Conservation (phyloP, 2,329 filamentous ascomycete species). For the Apiospora marii region DNA sequence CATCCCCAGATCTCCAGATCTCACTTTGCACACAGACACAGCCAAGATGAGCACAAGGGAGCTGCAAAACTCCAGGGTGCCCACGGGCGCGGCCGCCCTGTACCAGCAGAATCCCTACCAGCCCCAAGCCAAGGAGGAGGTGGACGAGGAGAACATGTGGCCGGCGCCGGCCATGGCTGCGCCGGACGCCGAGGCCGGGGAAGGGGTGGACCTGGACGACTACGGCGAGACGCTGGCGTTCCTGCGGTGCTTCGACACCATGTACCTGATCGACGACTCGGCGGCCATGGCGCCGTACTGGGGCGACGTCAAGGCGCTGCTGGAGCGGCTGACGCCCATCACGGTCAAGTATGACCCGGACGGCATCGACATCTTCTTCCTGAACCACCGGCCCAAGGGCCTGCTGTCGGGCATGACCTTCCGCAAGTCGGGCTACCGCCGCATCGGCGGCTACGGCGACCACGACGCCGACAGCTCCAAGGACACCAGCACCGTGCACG, state of each 20-base stretch:
- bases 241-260: constrained; percentile 80
- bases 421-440: constrained; percentile 63
- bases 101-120: constrained; percentile 62
- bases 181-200: constrained; percentile 46
- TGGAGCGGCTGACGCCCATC: constrained; percentile 76
- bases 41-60: constrained; percentile 17
- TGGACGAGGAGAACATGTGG: constrained; percentile 45
- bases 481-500: constrained; percentile 62
- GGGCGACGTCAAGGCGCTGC: constrained; percentile 74
- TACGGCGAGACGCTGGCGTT: constrained; percentile 83
- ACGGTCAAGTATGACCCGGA: constrained; percentile 82
- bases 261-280: constrained; percentile 92
- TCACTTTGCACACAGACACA: background rate
- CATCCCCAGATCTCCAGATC: background rate
- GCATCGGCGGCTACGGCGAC: constrained; percentile 75
- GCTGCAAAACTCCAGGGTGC: constrained; percentile 31
- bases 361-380: constrained; percentile 90
- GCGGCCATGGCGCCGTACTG: constrained; percentile 89
- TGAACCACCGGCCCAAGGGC: constrained; percentile 68
- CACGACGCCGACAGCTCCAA: constrained; percentile 70
- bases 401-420: constrained; percentile 52
- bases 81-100: constrained; percentile 59
- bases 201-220: constrained; percentile 70
- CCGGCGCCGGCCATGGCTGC: constrained; percentile 44
- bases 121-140: constrained; percentile 66